Percentiles rank a stretch among this genome's conserved stretches.
Conservation (phyloP, 1,284 basidiomycete genomes). For the Papiliotrema laurentii region DNA sequence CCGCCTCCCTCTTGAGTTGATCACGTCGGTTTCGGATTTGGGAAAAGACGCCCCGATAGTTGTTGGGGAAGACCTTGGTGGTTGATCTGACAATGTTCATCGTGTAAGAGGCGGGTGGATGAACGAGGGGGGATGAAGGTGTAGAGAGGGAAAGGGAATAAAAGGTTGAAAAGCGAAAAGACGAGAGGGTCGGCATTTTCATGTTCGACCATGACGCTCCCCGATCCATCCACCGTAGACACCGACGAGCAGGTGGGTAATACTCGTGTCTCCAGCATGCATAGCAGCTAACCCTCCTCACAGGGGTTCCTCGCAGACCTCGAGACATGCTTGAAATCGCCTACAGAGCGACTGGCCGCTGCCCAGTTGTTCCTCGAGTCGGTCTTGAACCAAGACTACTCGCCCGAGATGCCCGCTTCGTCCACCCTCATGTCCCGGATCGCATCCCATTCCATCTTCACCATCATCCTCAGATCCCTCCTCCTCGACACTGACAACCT, state of each 20-base stretch:
- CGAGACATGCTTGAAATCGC: slow-evolving; percentile 7
- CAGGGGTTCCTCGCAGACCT: slow-evolving; percentile 14
- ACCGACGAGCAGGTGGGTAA: background rate
- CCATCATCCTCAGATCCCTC: slow-evolving; percentile 22
- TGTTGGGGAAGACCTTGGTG: slow-evolving; percentile 2
- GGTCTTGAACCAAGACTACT: slow-evolving; percentile 21
- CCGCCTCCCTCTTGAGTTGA: slow-evolving; percentile 39
- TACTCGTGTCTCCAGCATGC: background rate
- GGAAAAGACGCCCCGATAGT: slow-evolving; percentile 1
- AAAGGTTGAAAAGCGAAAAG: background rate
- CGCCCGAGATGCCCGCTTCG: slow-evolving; percentile 18
- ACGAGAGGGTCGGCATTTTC: background rate
- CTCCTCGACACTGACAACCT: slow-evolving; percentile 36
- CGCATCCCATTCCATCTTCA: slow-evolving; percentile 20
- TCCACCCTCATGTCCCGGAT: slow-evolving; percentile 26
- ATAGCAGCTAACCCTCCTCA: background rate
- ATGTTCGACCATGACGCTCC: background rate
- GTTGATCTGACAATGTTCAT: slow-evolving; percentile 4
- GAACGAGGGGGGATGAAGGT: no score
- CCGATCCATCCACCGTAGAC: background rate
- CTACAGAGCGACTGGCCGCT: slow-evolving; percentile 19
- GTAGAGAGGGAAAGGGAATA: background rate
- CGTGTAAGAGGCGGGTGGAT: background rate
- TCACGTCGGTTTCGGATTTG: slow-evolving; percentile 20
- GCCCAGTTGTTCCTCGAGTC: slow-evolving; percentile 23